These are phyloP conservation scores for Ophiostoma sp. DNA, from an alignment of 2,329 filamentous ascomycete genomes.

Conservation along the genomic window DNA sequence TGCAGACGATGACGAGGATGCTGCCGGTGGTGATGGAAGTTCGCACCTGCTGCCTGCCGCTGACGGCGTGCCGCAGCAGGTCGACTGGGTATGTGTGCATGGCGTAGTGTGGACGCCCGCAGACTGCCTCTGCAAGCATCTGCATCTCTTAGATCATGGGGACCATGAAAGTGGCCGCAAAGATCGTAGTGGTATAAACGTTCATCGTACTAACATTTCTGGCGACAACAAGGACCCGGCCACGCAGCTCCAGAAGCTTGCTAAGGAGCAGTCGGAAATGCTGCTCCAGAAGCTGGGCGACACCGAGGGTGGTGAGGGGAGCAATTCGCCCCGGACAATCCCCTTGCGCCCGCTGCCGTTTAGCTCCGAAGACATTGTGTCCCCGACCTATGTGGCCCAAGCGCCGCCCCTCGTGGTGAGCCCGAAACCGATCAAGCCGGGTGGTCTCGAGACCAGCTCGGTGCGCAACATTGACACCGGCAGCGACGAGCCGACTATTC, in stretches of 20 bases:
- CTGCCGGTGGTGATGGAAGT: slow-evolving; percentile 26
- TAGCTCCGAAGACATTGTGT: slow-evolving; percentile 50
- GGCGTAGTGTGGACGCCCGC: slow-evolving; percentile 50
- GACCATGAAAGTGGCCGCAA: background rate
- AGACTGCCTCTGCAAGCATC: slow-evolving; percentile 55
- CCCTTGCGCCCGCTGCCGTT: slow-evolving; percentile 53
- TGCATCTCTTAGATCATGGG: slow-evolving; percentile 30
- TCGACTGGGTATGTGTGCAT: slow-evolving; percentile 88
- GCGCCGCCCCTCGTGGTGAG: slow-evolving; percentile 40
- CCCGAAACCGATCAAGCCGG: slow-evolving; percentile 39
- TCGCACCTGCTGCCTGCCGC: slow-evolving; percentile 67
- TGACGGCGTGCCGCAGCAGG: slow-evolving; percentile 80
- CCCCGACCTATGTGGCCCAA: slow-evolving; percentile 48
- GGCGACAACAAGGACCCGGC: slow-evolving; percentile 64
- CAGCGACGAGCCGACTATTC: slow-evolving; percentile 16
- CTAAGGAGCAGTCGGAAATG: slow-evolving; percentile 63
- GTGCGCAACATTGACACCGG: slow-evolving; percentile 30
- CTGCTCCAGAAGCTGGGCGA: slow-evolving; percentile 55
- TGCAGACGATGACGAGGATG: slow-evolving; percentile 54
- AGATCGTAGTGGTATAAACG: background rate
- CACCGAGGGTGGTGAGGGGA: slow-evolving; percentile 26
- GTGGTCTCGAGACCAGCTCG: slow-evolving; percentile 32
- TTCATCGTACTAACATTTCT: slow-evolving; percentile 50
- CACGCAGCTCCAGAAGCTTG: slow-evolving; percentile 68
- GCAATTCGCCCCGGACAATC: slow-evolving; percentile 36